Evolutionary conservation across 768 basidiomycete species (phyloP), one percentile per base, ranked within the genome.

Genomic region (Leccinum uliginosum): DNA sequence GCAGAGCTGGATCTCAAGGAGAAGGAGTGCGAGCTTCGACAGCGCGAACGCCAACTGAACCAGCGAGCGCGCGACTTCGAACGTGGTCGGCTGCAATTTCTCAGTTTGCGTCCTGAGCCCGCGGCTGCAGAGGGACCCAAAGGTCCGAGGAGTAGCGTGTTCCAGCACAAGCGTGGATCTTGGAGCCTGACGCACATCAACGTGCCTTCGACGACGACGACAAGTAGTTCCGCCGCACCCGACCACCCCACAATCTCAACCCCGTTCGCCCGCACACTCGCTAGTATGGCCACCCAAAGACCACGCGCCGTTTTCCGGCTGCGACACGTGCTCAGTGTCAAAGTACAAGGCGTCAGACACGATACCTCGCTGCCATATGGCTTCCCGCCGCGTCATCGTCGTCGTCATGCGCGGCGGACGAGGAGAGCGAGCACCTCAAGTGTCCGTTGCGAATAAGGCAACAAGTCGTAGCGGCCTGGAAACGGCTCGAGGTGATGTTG

Each of bases 401-500:
- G 9, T 40, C 45, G 1, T 17, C 6, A 29, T 10, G 9, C 4
- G 15, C 1, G 9, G 17, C n/a, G 3, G 38, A n/a, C 17, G 71
- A 64, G 12, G 38, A 1, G n/a, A n/a, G 8, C n/a, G 71, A 65
- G 32, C 14, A 34, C 27, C 65, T 64, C 46, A 59, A 69, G 49
- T 4, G 11, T 23, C 10, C 10, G 6, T 87, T 80, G 84, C 79
- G 65, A 45, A 66, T 80, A 6, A 54, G 64, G 34, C 60, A 71
- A 32, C 85, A 93, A 67, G 78, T 94, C 21, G 62, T 67, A 1
- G 76, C 74, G 5, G 89, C 91, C 0, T 98, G 95, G 95, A 78
- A 75, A 53, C 74, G 87, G 26, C 77, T 98, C 0, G 85, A 83
- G 0, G 75, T 73, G 30, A 93, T 93, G 88, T 75, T 98, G 21